phyloP scores from a whole-genome alignment of 2,329 filamentous ascomycete genomes.

The Paraphaeosphaeria sporulosa region DNA sequence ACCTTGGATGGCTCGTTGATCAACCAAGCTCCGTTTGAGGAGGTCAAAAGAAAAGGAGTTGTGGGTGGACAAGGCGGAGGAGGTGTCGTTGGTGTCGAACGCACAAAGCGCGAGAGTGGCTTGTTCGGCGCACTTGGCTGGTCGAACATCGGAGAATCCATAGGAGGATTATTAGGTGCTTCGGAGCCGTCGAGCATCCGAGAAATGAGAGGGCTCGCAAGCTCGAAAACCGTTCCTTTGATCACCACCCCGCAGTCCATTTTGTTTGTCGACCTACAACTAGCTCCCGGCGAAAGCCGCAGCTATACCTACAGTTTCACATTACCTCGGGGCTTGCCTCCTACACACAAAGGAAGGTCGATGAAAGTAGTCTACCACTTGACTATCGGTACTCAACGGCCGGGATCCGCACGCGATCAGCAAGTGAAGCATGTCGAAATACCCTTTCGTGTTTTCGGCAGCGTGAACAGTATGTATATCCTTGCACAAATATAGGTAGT shows the following conservation, averaged over 20 bases:
- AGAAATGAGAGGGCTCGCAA: slow-evolving; percentile 89
- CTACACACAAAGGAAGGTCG: slow-evolving; percentile 86
- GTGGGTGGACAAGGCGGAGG: slow-evolving; percentile 83
- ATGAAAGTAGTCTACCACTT: slow-evolving; percentile 94
- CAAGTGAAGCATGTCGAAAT: slow-evolving; percentile 88
- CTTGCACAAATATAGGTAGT: background rate
- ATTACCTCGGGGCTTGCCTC: slow-evolving; percentile 87
- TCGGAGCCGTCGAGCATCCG: slow-evolving; percentile 91
- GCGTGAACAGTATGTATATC: slow-evolving; percentile 72
- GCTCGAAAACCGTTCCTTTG: slow-evolving; percentile 85
- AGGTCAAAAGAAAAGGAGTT: slow-evolving; percentile 93
- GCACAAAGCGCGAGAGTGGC: slow-evolving; percentile 76
- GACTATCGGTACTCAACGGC: slow-evolving; percentile 88
- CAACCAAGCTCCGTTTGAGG: slow-evolving; percentile 88
- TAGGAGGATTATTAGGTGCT: slow-evolving; percentile 85
- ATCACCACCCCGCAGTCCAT: slow-evolving; percentile 96
- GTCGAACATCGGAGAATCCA: slow-evolving; percentile 84
- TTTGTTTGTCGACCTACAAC: slow-evolving; percentile 88
- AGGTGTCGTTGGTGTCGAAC: slow-evolving; percentile 83
- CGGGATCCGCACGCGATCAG: slow-evolving; percentile 77
- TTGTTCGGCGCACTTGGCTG: slow-evolving; percentile 86
- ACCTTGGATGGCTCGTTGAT: slow-evolving; percentile 90
- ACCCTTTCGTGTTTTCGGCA: slow-evolving; percentile 90
- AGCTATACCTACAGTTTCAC: slow-evolving; percentile 87
- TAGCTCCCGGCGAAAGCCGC: slow-evolving; percentile 87